Evolutionary conservation across 2,329 filamentous ascomycete genomes (phyloP).

Genomic region (Dothideomycetes sp.): DNA sequence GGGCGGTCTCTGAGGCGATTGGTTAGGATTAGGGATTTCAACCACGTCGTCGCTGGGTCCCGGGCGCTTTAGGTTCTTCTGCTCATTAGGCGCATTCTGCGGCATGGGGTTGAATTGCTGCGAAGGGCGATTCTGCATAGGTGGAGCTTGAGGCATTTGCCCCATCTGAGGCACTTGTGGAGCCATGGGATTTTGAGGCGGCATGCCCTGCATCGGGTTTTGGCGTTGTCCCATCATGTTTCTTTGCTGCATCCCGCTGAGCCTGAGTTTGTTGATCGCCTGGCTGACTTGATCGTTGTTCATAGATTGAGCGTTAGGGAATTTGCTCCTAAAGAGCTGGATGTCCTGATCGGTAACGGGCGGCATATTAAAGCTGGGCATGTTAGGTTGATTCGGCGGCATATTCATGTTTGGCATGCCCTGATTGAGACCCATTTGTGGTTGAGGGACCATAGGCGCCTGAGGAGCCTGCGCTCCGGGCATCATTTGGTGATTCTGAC

Average conservation of each 20-base stretch:
- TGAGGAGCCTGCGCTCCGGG: constrained; percentile 27
- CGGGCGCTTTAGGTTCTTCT: constrained; percentile 27
- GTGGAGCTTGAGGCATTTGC: constrained; percentile 23
- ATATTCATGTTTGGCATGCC: constrained; percentile 16
- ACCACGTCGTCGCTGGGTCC: constrained; percentile 32
- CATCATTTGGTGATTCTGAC: constrained; percentile 9
- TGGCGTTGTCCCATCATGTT: constrained; percentile 16
- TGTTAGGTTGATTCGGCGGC: constrained; percentile 3
- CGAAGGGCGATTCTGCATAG: constrained; percentile 18
- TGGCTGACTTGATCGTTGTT: constrained; percentile 37
- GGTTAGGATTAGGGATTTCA: constrained; percentile 29
- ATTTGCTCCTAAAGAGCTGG: constrained; percentile 25
- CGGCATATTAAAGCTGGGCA: constrained; percentile 16
- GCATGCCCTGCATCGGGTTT: constrained; percentile 22
- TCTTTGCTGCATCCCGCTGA: constrained; percentile 16
- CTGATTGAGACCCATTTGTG: constrained; percentile 19
- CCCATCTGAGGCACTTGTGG: constrained; percentile 22
- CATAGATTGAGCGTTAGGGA: constrained; percentile 20
- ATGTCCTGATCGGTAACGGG: constrained; percentile 34
- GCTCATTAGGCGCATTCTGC: constrained; percentile 5
- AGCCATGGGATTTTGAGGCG: constrained; percentile 13
- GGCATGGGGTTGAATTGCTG: constrained; percentile 18
- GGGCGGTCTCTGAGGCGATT: constrained; percentile 7
- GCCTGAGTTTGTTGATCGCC: constrained; percentile 20
- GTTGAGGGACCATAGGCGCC: constrained; percentile 31